Base-by-base conservation (phyloP, 257 asterid genomes). In the Nicotiana obtusifolia region DNA sequence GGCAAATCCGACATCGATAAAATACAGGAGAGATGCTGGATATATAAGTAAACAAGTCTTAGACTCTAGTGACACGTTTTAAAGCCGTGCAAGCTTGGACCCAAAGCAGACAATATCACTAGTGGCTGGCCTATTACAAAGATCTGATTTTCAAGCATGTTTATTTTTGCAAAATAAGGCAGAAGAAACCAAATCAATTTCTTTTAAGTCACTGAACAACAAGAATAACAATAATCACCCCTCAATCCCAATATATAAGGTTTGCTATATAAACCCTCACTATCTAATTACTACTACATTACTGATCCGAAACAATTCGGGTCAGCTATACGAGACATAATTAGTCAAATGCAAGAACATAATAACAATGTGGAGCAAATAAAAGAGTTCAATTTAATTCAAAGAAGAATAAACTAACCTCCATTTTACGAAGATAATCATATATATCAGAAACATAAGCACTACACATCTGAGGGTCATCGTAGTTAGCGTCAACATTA, bases 401-500 rank as follows among this genome's bases (percentile, higher is more conserved):
- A 41, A 67, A 15, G 5, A 37, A 64, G 15, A 19, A 4, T 37
- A 68, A 10, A 84, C 89, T 37, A 16, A 94, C 99, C 99, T 95
- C 98, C 94, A 92, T 90, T 14, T 57, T 64, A 22, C 85, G 98
- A 85, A 95, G 97, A 87, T 95, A 95, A 2, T 86, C 92, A 26
- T 91, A 95, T 35, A 95, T 95, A 76, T 94, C 98, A 84, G 94
- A 87, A 89, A 82, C 97, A 81, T 93, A 90, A 37, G 90, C 87
- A 52, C 56, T 85, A 59, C 98, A 91, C 96, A 93, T 90, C 90
- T 91, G 97, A 0, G 95, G 96, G 28, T 95, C 95, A 33, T 88
- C 91, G 5, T 64, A 44, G 28, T 85, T 80, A 66, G 56, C 91
- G 78, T 80, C 84, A 31, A 76, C 82, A 81, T 84, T 90, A 28